These are phyloP conservation scores for Annulohypoxylon moriforme DNA, from an alignment of 495 filamentous ascomycete species.

Conservation along the genomic window DNA sequence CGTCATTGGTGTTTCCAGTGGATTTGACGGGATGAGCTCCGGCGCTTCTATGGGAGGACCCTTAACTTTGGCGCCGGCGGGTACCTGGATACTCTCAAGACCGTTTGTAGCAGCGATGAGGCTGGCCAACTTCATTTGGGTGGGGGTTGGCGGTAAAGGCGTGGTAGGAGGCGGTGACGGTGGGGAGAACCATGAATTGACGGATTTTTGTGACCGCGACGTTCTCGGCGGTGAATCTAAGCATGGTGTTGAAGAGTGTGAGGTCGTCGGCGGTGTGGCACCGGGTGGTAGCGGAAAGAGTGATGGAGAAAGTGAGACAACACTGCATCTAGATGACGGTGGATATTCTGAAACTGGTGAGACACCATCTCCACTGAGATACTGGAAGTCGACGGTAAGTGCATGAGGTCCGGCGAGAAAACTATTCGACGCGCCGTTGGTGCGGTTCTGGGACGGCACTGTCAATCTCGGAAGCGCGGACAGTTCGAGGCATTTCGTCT, in stretches of 20 bases:
- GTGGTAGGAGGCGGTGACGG: constrained; percentile 37
- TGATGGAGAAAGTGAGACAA: constrained; percentile 41
- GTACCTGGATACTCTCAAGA: constrained; percentile 24
- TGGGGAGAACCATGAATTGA: constrained; percentile 37
- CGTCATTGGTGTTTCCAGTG: neutral
- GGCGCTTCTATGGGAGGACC: constrained; percentile 5
- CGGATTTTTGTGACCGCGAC: constrained; percentile 30
- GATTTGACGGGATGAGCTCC: neutral
- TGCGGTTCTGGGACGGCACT: constrained; percentile 13
- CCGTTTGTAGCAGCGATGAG: constrained; percentile 24
- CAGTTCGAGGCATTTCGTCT: constrained; percentile 24
- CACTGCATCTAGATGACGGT: constrained; percentile 26
- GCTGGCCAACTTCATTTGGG: constrained; percentile 29
- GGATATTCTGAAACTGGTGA: constrained; percentile 30
- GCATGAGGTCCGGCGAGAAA: constrained; percentile 31
- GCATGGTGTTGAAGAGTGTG: constrained; percentile 10
- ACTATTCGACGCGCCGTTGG: constrained; percentile 1
- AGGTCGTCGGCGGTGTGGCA: constrained; percentile 19
- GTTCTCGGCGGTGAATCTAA: constrained; percentile 26
- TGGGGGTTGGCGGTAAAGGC: constrained; percentile 36
- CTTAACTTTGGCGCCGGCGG: constrained; percentile 21
- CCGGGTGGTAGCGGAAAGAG: constrained; percentile 39
- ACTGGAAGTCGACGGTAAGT: constrained; percentile 36
- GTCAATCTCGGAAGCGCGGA: constrained; percentile 31
- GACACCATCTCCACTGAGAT: constrained; percentile 22